Conservation (phyloP, 2,329 filamentous ascomycete genomes). For the Piedraia hortae region DNA sequence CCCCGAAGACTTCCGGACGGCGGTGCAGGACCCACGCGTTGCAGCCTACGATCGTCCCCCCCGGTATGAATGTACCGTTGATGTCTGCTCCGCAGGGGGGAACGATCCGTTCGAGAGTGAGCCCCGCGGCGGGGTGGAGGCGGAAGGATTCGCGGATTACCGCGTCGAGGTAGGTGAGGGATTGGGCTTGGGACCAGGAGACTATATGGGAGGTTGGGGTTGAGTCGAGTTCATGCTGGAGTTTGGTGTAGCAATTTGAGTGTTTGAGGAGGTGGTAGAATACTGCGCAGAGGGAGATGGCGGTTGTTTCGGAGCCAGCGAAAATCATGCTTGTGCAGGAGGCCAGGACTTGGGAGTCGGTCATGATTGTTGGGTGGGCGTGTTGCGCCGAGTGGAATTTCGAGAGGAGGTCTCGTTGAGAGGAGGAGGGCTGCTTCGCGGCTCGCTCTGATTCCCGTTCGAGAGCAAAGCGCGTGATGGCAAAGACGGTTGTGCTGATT, state of each 20-base stretch:
- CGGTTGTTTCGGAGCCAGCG: conserved; percentile 56
- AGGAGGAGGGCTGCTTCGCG: too few relatives aligned
- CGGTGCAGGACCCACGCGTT: conserved; percentile 51
- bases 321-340: conserved; percentile 45
- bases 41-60: conserved; percentile 46
- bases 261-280: conserved; percentile 49
- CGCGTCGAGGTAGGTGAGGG: conserved; percentile 48
- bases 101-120: conserved; percentile 47
- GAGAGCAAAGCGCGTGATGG: conserved; percentile 40
- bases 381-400: conserved; percentile 45
- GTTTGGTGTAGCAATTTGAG: conserved; percentile 24
- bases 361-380: conserved; percentile 43
- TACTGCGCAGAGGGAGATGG: conserved; percentile 40
- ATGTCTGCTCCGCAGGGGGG: conserved; percentile 36
- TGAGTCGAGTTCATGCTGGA: conserved; percentile 35
- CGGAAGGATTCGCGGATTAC: conserved; percentile 55
- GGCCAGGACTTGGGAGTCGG: conserved; percentile 37
- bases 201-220: conserved; percentile 28
- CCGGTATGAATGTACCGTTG: conserved; percentile 31
- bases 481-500: conserved; percentile 39
- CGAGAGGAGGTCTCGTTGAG: conserved; percentile 43
- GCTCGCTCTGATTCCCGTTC: conserved; percentile 14
- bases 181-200: conserved; percentile 40
- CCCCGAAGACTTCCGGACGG: conserved; percentile 37
- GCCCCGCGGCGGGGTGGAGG: conserved; percentile 43